phyloP scores from a whole-genome alignment of 2,329 filamentous ascomycete species.

The Penicillium sp. region DNA sequence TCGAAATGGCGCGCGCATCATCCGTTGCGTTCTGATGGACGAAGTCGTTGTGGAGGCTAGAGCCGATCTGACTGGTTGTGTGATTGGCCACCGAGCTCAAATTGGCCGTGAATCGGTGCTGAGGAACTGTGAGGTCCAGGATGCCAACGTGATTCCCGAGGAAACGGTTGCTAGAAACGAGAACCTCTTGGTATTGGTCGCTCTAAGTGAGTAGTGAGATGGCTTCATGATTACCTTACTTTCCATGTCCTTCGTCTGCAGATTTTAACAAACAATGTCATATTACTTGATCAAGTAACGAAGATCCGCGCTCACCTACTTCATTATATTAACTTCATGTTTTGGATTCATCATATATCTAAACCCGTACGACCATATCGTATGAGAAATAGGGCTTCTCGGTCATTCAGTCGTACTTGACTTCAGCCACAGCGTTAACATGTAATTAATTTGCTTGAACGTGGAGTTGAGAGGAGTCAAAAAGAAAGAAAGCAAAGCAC shows the following conservation, averaged over 20 bases:
- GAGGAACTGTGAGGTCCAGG: neutral
- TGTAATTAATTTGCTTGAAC: too few relatives aligned
- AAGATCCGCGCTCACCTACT: too few relatives aligned
- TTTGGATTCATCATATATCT: too few relatives aligned
- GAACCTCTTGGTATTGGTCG: neutral
- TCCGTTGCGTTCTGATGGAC: slow-evolving; percentile 5
- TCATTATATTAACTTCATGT: too few relatives aligned
- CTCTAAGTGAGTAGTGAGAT: neutral
- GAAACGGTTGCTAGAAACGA: neutral
- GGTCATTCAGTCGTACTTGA: too few relatives aligned
- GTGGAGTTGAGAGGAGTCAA: too few relatives aligned
- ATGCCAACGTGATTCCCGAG: neutral
- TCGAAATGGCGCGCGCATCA: neutral
- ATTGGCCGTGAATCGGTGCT: neutral
- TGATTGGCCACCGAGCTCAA: neutral
- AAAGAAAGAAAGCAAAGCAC: too few relatives aligned
- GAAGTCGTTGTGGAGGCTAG: neutral
- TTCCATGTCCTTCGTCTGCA: neutral
- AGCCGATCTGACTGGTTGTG: neutral
- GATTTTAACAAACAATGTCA: neutral
- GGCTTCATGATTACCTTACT: neutral
- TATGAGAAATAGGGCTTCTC: too few relatives aligned
- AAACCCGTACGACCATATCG: too few relatives aligned
- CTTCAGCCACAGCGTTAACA: too few relatives aligned
- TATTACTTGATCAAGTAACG: too few relatives aligned